phyloP scores from a whole-genome alignment of 352 stramenopile genomes.

The Pythium utonaiense region DNA sequence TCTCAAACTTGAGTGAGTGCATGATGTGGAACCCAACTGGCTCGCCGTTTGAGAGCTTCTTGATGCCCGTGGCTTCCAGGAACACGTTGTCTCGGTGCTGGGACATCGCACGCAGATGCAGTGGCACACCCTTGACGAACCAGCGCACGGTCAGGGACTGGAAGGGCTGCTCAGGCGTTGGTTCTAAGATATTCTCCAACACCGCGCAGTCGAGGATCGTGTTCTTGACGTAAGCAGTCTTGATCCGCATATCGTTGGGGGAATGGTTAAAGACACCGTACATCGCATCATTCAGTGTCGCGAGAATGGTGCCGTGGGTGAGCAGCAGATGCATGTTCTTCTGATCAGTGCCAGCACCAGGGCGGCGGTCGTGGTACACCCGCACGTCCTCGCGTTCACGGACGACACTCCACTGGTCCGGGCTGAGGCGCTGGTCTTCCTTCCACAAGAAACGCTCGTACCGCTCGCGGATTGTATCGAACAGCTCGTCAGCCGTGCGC shows the following conservation, averaged over 20 bases:
- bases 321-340: slow-evolving; percentile 12
- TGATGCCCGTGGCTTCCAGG: slow-evolving; percentile 49
- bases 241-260: slow-evolving; percentile 43
- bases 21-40: slow-evolving; percentile 51
- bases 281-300: slow-evolving; percentile 53
- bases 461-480: slow-evolving; percentile 34
- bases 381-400: slow-evolving; percentile 37
- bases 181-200: slow-evolving; percentile 36
- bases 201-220: slow-evolving; percentile 41
- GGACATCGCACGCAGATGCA: slow-evolving; percentile 34
- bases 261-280: slow-evolving; percentile 41
- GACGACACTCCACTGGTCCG: slow-evolving; percentile 37
- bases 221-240: slow-evolving; percentile 43
- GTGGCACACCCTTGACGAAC: slow-evolving; percentile 41
- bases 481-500: slow-evolving; percentile 34
- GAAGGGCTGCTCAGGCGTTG: slow-evolving; percentile 42
- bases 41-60: slow-evolving; percentile 34
- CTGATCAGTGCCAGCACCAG: slow-evolving; percentile 13
- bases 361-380: slow-evolving; percentile 39
- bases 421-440: slow-evolving; percentile 30
- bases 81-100: slow-evolving; percentile 55
- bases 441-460: slow-evolving; percentile 43
- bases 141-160: slow-evolving; percentile 52
- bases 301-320: slow-evolving; percentile 33
- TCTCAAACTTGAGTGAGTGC: slow-evolving; percentile 53